A percentile compares a stretch with the other conserved stretches of the same genome.
phyloP scores from a whole-genome alignment of 305 asterid species.

The Fraxinus paxiana region DNA sequence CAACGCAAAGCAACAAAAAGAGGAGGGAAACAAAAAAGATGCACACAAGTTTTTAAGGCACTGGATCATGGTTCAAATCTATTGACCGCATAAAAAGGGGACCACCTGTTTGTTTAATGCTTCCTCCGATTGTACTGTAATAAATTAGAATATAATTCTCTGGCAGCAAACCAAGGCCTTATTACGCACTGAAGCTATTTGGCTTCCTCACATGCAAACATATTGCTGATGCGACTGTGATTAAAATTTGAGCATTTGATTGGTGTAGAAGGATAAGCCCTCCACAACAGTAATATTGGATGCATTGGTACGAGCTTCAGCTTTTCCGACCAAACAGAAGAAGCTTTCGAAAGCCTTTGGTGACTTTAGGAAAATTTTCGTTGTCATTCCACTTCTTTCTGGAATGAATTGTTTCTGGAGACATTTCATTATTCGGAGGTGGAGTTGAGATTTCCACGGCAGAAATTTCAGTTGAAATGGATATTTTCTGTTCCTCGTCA shows the following conservation, averaged over 20 bases:
- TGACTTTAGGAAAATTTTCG: conserved; percentile 50
- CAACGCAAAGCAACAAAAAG: conserved; percentile 2
- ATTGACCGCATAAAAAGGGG: background rate
- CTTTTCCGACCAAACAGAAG: conserved; percentile 60
- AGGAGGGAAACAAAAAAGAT: background rate
- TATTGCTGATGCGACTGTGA: background rate
- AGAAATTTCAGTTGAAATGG: conserved; percentile 37
- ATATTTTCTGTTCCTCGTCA: conserved; percentile 33
- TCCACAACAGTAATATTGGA: background rate
- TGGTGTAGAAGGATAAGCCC: conserved; percentile 9
- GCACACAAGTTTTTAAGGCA: background rate
- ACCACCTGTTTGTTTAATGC: conserved; percentile 5
- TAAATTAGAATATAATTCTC: conserved; percentile 10
- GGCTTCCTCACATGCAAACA: conserved; percentile 1
- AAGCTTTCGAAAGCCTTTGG: conserved; percentile 71
- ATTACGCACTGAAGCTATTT: background rate
- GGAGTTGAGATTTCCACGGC: conserved; percentile 46
- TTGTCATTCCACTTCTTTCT: conserved; percentile 69
- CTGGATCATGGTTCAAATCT: conserved; percentile 6
- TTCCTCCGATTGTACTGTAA: background rate
- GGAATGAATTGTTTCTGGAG: conserved; percentile 33
- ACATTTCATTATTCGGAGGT: conserved; percentile 39
- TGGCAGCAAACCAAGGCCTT: conserved; percentile 14
- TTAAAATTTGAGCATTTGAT: conserved; percentile 8
- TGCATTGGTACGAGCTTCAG: conserved; percentile 28